Percentiles rank a stretch among this genome's conserved stretches.
Conservation (phyloP, 345 rosid species). For the Garcia nutans region DNA sequence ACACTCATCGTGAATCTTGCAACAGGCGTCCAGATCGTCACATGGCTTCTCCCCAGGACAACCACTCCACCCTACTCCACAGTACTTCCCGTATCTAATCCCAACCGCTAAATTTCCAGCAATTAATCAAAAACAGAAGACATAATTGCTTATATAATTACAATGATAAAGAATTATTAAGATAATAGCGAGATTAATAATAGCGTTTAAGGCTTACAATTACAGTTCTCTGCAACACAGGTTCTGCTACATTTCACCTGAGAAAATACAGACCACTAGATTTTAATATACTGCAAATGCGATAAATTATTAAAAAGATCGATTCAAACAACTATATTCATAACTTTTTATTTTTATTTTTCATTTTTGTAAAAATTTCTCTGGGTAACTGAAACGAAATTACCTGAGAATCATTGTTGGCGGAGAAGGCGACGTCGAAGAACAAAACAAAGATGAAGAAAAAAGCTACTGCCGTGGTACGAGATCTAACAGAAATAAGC, state of each 20-base stretch:
- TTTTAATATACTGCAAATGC: neutral
- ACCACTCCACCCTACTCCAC: constrained; percentile 89
- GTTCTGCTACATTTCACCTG: constrained; percentile 73
- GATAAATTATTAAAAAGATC: neutral
- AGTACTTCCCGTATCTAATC: constrained; percentile 89
- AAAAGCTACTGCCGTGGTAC: constrained; percentile 29
- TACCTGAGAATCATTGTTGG: constrained; percentile 46
- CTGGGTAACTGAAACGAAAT: neutral
- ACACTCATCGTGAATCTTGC: constrained; percentile 83
- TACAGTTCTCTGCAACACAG: constrained; percentile 60
- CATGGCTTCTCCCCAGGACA: constrained; percentile 89
- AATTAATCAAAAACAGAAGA: neutral
- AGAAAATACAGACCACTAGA: neutral
- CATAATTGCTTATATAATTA: neutral
- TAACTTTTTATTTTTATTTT: neutral
- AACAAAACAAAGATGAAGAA: constrained; percentile 39
- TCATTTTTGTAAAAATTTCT: too few species aligned
- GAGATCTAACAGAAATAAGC: constrained; percentile 12
- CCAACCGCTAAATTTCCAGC: constrained; percentile 44
- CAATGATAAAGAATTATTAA: neutral
- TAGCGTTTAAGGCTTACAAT: constrained; percentile 41
- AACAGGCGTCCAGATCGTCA: constrained; percentile 84
- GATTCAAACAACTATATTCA: neutral
- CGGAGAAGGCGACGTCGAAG: constrained; percentile 27
- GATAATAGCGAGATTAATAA: neutral